A percentile compares a stretch with the other conserved stretches of the same genome.
phyloP scores from a whole-genome alignment of 2,329 filamentous ascomycete genomes.

The Calycina herbarum region DNA sequence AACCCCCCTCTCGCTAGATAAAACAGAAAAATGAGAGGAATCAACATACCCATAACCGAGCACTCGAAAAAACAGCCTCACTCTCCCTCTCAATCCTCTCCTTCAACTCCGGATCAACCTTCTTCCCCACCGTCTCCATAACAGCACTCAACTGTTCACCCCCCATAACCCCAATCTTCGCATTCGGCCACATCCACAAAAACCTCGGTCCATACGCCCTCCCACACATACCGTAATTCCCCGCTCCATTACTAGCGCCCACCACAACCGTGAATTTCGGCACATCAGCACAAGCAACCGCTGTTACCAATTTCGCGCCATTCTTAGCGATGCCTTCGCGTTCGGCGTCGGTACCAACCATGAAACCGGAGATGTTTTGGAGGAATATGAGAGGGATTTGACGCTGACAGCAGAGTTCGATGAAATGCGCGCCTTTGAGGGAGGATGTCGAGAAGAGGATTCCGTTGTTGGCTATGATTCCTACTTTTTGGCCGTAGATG shows the following conservation, averaged over 20 bases:
- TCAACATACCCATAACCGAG: conserved; percentile 72
- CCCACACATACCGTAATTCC: conserved; percentile 98
- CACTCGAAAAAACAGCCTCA: conserved; percentile 83
- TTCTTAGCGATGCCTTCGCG: conserved; percentile 96
- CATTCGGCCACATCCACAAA: conserved; percentile 96
- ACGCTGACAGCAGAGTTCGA: conserved; percentile 89
- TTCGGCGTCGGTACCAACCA: conserved; percentile 93
- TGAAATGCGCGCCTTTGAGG: conserved; percentile 94
- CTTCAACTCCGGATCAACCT: conserved; percentile 76
- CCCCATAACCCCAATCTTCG: conserved; percentile 96
- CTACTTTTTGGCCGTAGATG: conserved; percentile 88
- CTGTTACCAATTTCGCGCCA: conserved; percentile 93
- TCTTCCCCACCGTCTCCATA: conserved; percentile 91
- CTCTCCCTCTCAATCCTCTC: conserved; percentile 87
- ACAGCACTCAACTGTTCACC: conserved; percentile 87
- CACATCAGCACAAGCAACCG: conserved; percentile 89
- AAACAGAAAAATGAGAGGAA: conserved; percentile 7
- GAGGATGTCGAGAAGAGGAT: conserved; percentile 89
- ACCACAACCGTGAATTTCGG: conserved; percentile 97
- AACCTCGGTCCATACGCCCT: conserved; percentile 89
- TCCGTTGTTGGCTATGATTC: conserved; percentile 93
- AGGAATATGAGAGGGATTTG: conserved; percentile 89
- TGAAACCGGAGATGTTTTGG: conserved; percentile 97
- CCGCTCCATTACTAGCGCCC: conserved; percentile 89
- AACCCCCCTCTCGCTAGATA: neutral